Percentiles rank a stretch among this genome's conserved stretches.
Conservation (phyloP, 192 early-diverging fungal genomes). For the Backusella parvicylindrica region DNA sequence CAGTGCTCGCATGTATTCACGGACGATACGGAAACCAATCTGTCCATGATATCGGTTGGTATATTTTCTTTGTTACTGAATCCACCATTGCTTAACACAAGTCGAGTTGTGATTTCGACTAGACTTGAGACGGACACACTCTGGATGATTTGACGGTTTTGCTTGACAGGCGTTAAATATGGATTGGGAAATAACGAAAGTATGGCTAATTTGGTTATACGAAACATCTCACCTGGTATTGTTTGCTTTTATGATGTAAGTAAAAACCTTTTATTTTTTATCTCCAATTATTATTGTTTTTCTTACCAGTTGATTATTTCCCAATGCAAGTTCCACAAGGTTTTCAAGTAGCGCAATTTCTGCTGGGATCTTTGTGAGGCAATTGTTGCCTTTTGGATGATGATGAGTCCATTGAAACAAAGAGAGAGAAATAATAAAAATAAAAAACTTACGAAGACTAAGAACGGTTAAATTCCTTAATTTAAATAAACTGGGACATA, state of each 20-base stretch:
- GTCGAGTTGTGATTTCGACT: neutral
- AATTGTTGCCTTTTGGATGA: constrained; percentile 34
- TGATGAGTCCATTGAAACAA: neutral
- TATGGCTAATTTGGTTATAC: neutral
- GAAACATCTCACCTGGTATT: neutral
- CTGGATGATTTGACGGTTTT: neutral
- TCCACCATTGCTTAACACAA: neutral
- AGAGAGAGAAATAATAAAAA: too few species aligned
- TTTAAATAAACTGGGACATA: constrained; percentile 37
- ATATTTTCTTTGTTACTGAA: neutral
- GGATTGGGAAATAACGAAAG: neutral
- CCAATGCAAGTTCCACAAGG: constrained; percentile 43
- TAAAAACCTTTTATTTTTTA: too few species aligned
- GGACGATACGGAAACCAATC: neutral
- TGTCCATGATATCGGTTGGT: neutral
- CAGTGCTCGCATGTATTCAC: neutral
- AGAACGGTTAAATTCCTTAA: constrained; percentile 45
- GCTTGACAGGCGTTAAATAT: neutral
- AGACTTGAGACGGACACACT: neutral
- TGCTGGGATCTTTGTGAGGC: constrained; percentile 36
- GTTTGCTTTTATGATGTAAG: constrained; percentile 1
- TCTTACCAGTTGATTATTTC: constrained; percentile 42
- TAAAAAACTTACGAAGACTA: constrained; percentile 37
- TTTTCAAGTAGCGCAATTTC: constrained; percentile 44
- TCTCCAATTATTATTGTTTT: too few species aligned